Percentiles rank a stretch among this genome's conserved stretches.
Evolutionary conservation across 2,329 filamentous ascomycete species (phyloP).

Genomic region (Rhexocercosporidium sp.): DNA sequence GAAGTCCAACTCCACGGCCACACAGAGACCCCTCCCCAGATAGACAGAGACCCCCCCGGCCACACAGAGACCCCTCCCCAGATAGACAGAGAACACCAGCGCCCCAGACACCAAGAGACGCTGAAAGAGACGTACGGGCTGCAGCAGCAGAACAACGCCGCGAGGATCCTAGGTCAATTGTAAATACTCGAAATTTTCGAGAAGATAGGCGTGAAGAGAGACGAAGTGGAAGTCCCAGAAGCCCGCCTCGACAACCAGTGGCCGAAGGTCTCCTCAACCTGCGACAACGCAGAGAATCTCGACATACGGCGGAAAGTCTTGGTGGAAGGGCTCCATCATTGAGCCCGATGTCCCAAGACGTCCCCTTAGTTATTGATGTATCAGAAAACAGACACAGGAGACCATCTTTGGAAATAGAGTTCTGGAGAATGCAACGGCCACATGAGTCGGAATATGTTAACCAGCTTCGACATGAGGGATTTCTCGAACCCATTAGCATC

Average conservation of each 20-base stretch:
- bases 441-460: not conserved
- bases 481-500: not conserved
- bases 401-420: not conserved
- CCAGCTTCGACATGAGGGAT: not conserved
- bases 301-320: conserved; percentile 8
- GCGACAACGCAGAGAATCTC: conserved; percentile 8
- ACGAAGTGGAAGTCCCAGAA: conserved; percentile 9
- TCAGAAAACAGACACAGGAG: not conserved
- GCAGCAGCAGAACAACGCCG: conserved; percentile 1
- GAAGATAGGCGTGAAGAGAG: conserved; percentile 3
- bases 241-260: not conserved
- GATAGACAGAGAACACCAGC: not conserved
- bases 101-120: not conserved
- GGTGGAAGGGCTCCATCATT: not conserved
- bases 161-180: not conserved
- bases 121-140: conserved; percentile 4
- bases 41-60: not conserved
- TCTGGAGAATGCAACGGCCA: not conserved
- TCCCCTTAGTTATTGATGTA: not conserved
- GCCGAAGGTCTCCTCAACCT: not conserved
- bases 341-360: conserved; percentile 3
- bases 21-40: not conserved
- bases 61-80: not conserved
- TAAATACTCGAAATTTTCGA: conserved; percentile 1
- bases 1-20: not conserved